A percentile compares a stretch with the other conserved stretches of the same genome.
Evolutionary conservation across 441 rosid genomes (phyloP).

Genomic region (Syzygium malaccense): DNA sequence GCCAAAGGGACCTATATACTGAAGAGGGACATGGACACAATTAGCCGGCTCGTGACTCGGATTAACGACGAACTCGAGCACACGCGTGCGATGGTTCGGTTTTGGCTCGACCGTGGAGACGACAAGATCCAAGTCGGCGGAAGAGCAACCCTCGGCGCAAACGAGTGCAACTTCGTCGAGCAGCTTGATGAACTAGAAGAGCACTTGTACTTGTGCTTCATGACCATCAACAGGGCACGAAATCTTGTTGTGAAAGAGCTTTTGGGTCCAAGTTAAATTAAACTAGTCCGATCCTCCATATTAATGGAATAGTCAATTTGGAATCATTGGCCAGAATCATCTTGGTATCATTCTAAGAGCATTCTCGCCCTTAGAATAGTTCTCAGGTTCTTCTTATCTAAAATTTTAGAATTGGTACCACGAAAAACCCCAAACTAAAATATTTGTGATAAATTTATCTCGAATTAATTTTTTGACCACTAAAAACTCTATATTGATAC

Average conservation of each 20-base stretch:
- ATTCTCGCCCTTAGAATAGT: background rate
- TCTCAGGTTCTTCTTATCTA: background rate
- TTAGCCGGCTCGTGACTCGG: conserved; percentile 50
- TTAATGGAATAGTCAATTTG: background rate
- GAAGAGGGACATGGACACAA: conserved; percentile 61
- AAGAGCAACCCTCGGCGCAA: conserved; percentile 36
- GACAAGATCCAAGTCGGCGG: conserved; percentile 32
- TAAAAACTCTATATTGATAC: accelerated
- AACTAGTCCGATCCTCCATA: background rate
- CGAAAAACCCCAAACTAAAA: no score
- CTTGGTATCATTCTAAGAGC: background rate
- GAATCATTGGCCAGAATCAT: background rate
- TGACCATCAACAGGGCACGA: conserved; percentile 69
- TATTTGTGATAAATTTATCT: accelerated
- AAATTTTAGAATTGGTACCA: no score
- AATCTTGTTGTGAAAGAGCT: conserved; percentile 50
- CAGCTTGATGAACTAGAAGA: conserved; percentile 75
- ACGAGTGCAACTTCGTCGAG: conserved; percentile 37
- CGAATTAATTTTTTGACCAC: no score
- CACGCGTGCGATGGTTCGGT: conserved; percentile 30
- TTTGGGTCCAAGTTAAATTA: conserved; percentile 22
- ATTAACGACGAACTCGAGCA: conserved; percentile 58
- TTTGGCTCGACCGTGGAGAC: conserved; percentile 44
- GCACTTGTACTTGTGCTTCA: conserved; percentile 65
- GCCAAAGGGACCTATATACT: conserved; percentile 71